phyloP scores from a whole-genome alignment of 257 asterid species.

The Solanum sparsipilum region DNA sequence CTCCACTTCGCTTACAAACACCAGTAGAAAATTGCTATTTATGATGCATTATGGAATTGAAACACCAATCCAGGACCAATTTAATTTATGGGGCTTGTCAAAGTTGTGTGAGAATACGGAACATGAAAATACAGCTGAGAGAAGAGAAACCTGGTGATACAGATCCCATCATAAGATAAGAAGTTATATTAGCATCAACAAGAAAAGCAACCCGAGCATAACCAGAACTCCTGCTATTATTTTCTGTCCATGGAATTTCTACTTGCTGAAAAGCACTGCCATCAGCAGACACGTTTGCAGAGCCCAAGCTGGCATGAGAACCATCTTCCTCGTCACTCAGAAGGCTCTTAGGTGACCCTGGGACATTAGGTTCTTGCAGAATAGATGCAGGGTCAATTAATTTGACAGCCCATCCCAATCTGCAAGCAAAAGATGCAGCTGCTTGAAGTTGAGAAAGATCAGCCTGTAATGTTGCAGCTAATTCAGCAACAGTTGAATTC shows the following conservation, averaged over 20 bases:
- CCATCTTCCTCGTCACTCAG: constrained; percentile 73
- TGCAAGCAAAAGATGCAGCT: constrained; percentile 98
- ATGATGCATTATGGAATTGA: neutral
- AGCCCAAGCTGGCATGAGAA: constrained; percentile 39
- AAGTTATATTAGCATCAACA: constrained; percentile 97
- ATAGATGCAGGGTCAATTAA: constrained; percentile 89
- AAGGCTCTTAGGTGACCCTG: constrained; percentile 63
- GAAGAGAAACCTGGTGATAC: constrained; percentile 86
- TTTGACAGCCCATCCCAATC: constrained; percentile 98
- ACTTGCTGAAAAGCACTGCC: constrained; percentile 53
- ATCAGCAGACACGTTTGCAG: constrained; percentile 46
- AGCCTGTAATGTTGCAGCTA: constrained; percentile 92
- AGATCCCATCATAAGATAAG: constrained; percentile 99
- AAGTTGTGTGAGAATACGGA: neutral
- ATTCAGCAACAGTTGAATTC: constrained; percentile 92
- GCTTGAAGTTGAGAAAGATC: constrained; percentile 95
- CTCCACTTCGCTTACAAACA: neutral
- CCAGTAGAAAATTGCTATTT: neutral
- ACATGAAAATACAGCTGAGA: neutral
- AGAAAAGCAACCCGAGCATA: constrained; percentile 93
- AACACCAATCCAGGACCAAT: neutral
- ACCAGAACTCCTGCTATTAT: constrained; percentile 47
- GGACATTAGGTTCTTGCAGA: constrained; percentile 64
- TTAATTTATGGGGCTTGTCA: neutral
- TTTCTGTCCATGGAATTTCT: constrained; percentile 67